A percentile compares a stretch with the other conserved stretches of the same genome.
phyloP scores from a whole-genome alignment of 140 eudicot genomes.

The Eryngium alpinum region DNA sequence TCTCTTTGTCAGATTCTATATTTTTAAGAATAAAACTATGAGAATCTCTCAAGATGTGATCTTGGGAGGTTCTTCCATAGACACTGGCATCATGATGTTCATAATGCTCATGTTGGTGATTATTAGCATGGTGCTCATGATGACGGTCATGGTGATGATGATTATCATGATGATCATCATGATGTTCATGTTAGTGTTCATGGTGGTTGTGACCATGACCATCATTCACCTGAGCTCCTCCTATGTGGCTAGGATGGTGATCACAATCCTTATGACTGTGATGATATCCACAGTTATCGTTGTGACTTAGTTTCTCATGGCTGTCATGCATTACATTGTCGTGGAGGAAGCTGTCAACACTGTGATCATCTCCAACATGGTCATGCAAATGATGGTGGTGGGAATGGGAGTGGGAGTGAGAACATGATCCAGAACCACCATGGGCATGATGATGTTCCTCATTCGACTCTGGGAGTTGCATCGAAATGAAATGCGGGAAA shows the following conservation, averaged over 20 bases:
- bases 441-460: slow-evolving; percentile 99
- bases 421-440: slow-evolving; percentile 67
- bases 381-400: slow-evolving; percentile 24
- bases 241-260: slow-evolving; percentile 11
- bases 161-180: slow-evolving; percentile 28
- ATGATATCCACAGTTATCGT: slow-evolving; percentile 8
- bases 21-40: background rate
- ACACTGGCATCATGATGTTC: slow-evolving; percentile 16
- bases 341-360: slow-evolving; percentile 9
- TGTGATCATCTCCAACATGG: slow-evolving; percentile 20
- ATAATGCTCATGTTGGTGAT: slow-evolving; percentile 16
- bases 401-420: slow-evolving; percentile 46
- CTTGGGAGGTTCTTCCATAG: slow-evolving; percentile 8
- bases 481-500: too few species aligned
- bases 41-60: background rate
- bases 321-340: slow-evolving; percentile 11
- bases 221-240: background rate
- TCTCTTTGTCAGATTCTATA: slow-evolving; percentile 10
- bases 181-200: slow-evolving; percentile 12
- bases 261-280: slow-evolving; percentile 9
- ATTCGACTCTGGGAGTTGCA: too few species aligned
- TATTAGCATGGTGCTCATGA: slow-evolving; percentile 9
- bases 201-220: slow-evolving; percentile 28
- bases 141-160: slow-evolving; percentile 24
- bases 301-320: slow-evolving; percentile 23